Evolutionary conservation across 805 yeast genomes (phyloP).

Genomic region (Saturnispora zaruensis): DNA sequence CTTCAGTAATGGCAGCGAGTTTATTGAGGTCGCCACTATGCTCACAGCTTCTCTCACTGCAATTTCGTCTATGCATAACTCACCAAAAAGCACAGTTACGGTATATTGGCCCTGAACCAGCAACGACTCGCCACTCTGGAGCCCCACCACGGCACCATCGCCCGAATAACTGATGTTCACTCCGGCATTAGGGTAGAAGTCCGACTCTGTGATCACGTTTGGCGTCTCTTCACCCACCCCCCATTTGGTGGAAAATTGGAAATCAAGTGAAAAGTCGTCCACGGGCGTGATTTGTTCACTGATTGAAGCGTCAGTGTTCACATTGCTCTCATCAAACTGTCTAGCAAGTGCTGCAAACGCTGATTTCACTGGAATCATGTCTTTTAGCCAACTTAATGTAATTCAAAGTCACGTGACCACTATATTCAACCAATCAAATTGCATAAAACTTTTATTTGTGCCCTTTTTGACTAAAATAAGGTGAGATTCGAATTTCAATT

Average conservation of each 20-base stretch:
- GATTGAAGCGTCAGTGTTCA: background rate
- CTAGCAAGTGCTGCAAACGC: background rate
- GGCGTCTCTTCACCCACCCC: background rate
- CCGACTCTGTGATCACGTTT: background rate
- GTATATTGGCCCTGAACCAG: slow-evolving; percentile 41
- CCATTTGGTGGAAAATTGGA: background rate
- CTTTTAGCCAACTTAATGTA: background rate
- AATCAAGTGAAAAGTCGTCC: background rate
- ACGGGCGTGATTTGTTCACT: background rate
- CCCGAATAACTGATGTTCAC: background rate
- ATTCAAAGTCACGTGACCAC: background rate
- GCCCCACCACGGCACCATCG: slow-evolving; percentile 28
- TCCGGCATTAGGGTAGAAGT: slow-evolving; percentile 1
- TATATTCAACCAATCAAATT: background rate
- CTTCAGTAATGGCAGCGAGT: slow-evolving; percentile 34
- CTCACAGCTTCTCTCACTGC: slow-evolving; percentile 16
- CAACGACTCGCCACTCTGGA: slow-evolving; percentile 28
- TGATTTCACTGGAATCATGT: background rate
- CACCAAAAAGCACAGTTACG: slow-evolving; percentile 39
- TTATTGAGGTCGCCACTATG: slow-evolving; percentile 30
- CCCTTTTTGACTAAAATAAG: background rate
- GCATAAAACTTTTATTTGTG: background rate
- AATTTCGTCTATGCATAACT: slow-evolving; percentile 35
- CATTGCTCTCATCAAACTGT: background rate
- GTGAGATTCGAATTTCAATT: background rate